A percentile compares a stretch with the other conserved stretches of the same genome.
Evolutionary conservation across 768 basidiomycete genomes (phyloP).

Genomic region (Amanita rubescens): DNA sequence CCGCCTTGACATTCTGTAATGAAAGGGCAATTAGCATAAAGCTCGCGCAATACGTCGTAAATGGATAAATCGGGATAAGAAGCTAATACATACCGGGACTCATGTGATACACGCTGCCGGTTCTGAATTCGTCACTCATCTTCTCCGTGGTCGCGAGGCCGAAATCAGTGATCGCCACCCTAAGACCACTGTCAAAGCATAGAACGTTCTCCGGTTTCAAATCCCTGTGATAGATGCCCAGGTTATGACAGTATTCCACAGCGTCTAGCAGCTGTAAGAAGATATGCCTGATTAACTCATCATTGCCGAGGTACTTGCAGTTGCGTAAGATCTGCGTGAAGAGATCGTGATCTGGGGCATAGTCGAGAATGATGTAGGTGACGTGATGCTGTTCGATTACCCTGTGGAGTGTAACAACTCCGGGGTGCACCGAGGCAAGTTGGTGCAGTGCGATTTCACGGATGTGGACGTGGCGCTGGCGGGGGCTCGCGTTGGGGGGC

Average conservation of each 20-base stretch:
- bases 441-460: conserved; percentile 89
- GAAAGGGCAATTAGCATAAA: background rate
- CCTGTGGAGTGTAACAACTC: conserved; percentile 89
- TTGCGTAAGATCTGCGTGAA: conserved; percentile 89
- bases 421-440: conserved; percentile 68
- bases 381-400: conserved; percentile 79
- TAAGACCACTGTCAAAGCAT: conserved; percentile 75
- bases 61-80: background rate
- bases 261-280: conserved; percentile 95
- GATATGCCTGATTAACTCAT: conserved; percentile 82
- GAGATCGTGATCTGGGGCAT: conserved; percentile 87
- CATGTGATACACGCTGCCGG: conserved; percentile 96
- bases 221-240: conserved; percentile 96
- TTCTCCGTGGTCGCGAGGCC: conserved; percentile 89
- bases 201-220: conserved; percentile 96
- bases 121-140: conserved; percentile 85
- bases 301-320: conserved; percentile 82
- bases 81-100: conserved; percentile 64
- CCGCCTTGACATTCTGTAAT: conserved; percentile 86
- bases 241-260: conserved; percentile 88
- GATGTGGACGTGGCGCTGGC: conserved; percentile 78
- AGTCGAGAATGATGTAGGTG: conserved; percentile 95
- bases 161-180: conserved; percentile 91
- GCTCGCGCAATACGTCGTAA: background rate
- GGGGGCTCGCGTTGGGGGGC: conserved; percentile 37